A percentile compares a stretch with the other conserved stretches of the same genome.
Conservation (phyloP, 169 alveolate species). For the Plasmodium gaboni region DNA sequence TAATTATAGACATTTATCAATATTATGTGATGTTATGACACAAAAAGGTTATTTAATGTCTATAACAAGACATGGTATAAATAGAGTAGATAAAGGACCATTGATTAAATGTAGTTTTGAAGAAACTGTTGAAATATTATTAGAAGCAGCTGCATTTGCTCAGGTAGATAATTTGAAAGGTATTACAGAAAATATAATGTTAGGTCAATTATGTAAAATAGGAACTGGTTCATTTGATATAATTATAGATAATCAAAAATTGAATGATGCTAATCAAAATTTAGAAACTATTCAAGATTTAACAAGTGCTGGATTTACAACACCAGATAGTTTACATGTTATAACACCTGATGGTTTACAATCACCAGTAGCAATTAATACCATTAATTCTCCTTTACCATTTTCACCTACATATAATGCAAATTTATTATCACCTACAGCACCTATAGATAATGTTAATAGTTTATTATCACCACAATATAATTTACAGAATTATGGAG, state of each 20-base stretch:
- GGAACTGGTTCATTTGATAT: constrained; percentile 96
- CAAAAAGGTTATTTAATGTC: constrained; percentile 99
- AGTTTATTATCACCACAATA: constrained; percentile 77
- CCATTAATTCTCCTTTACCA: constrained; percentile 84
- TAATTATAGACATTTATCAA: constrained; percentile 98
- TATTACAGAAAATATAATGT: constrained; percentile 96
- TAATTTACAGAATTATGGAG: constrained; percentile 35
- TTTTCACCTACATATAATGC: constrained; percentile 87
- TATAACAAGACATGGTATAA: constrained; percentile 99
- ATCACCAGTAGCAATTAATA: constrained; percentile 86
- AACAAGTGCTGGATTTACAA: constrained; percentile 84
- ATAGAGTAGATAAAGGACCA: constrained; percentile 98
- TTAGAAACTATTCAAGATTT: constrained; percentile 86
- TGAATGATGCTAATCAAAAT: constrained; percentile 91
- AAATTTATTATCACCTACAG: constrained; percentile 81
- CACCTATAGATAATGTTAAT: constrained; percentile 78
- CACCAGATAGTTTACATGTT: constrained; percentile 84
- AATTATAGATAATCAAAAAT: constrained; percentile 92
- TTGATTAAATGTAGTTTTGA: constrained; percentile 98
- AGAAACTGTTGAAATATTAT: constrained; percentile 99
- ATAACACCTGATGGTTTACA: constrained; percentile 80
- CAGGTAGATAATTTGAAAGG: constrained; percentile 94
- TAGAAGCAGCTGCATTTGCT: constrained; percentile 99
- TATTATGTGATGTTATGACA: constrained; percentile 99
- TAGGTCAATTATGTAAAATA: constrained; percentile 95